Evolutionary conservation across 805 yeast genomes (phyloP), one percentile per base, ranked within the genome.

Genomic region (Saturnispora mendoncae): DNA sequence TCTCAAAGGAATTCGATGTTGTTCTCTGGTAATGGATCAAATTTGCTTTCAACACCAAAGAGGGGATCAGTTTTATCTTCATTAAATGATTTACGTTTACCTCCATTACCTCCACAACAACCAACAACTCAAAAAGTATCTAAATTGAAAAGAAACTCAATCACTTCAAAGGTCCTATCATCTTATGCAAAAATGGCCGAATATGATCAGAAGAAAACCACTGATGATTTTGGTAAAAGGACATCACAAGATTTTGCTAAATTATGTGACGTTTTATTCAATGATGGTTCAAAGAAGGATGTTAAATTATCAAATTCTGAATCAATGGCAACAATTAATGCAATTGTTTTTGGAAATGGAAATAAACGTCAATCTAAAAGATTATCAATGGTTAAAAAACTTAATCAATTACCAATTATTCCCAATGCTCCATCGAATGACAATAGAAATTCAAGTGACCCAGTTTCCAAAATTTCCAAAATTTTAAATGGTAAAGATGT

Each of bases 161-260:
- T 82, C 33, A 81, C 90, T 0, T 67, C 84, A 32, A 81, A 78
- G 53, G 58, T 82, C 46, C 69, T 82, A 45, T 72, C 86, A 1
- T 77, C 86, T 0, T 82, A 82, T 58, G 85, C 90, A 26, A 80
- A 77, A 54, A 62, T 82, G 46, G 70, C 84, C 3, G 69, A 69
- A 35, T 43, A 51, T 26, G 64, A 60, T 14, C 68, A 72, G 32
- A 75, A 84, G 77, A 82, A 77, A 51, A 73, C 73, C 51, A 72
- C 80, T 59, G 84, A 80, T 51, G 76, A 73, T 52, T 84, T 78
- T 56, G 78, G 86, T 5, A 80, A 74, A 60, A 69, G 92, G 59
- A 80, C 88, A 2, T 77, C 84, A 28, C 78, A 84, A 13, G 83
- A 82, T 47, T 82, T 82, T 65, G 92, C 87, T 10, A 72, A 82